Base-by-base conservation (phyloP, 140 eudicot species). In the Bidens hawaiensis region DNA sequence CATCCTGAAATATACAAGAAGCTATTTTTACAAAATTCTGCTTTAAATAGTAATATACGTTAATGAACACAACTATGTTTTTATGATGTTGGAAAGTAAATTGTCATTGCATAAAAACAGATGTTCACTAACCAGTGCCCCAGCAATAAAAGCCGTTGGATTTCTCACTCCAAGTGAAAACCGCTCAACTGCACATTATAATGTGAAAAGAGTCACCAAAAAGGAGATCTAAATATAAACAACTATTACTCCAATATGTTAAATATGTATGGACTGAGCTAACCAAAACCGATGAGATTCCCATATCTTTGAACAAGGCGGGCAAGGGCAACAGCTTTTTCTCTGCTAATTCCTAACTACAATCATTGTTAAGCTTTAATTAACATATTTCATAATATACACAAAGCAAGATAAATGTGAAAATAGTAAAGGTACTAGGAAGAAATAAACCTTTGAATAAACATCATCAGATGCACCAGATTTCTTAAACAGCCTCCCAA, bases 151-250 rank as follows among this genome's bases (percentile, higher is more conserved):
- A 66, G 98, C 84, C 26, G 96, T 91, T 18, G 98, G 96, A 67
- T 91, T 91, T 76, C 98, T 80, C 70, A 91, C 94, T 70, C 96
- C 98, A 17, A 91, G 70, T 60, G 98, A 91, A 72, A 91, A 87
- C 24, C 98, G 69, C 75, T 91, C 98, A 55, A 91, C 98, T 87
- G 90, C 81, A 83, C 33, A 68, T 62, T 36, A 69, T 24, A 72
- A 64, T 49, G 60, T 33, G 73, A 53, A 77, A 60, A 47, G 53
- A 57, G 58, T 51, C 62, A 41, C 22, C 63, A 62, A 65, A 42
- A 24, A 61, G 14, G 22, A 48, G 6, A 41, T 59, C 25, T 21
- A 31, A 52, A 12, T 23, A 23, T 17, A 42, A 61, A 42, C 65
- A 48, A 46, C 60, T 10, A 15, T 49, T 47, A n/a, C n/a, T n/a